Evolutionary conservation across 495 filamentous ascomycete genomes (phyloP).

Genomic region (Daldinia caldariorum): DNA sequence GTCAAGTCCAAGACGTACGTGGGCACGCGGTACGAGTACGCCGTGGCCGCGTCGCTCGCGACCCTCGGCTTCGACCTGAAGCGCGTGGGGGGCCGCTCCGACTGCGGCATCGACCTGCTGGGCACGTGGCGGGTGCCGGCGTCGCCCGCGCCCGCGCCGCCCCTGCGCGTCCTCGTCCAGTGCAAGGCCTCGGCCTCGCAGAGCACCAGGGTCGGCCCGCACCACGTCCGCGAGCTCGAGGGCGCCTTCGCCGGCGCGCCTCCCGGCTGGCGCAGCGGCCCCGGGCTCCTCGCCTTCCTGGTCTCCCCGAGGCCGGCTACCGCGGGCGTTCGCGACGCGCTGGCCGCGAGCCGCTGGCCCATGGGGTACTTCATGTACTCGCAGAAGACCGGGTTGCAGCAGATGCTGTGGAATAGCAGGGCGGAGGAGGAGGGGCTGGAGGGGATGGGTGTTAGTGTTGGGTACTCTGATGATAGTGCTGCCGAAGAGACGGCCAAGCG

Average conservation of each 20-base stretch:
- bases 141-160: slow-evolving; percentile 30
- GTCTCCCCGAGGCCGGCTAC: slow-evolving; percentile 61
- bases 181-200: slow-evolving; percentile 70
- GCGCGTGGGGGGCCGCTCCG: slow-evolving; percentile 77
- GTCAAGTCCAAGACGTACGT: slow-evolving; percentile 63
- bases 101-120: slow-evolving; percentile 85
- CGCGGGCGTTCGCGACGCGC: slow-evolving; percentile 68
- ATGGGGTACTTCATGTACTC: slow-evolving; percentile 67
- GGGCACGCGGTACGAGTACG: slow-evolving; percentile 79
- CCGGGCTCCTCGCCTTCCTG: slow-evolving; percentile 70
- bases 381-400: slow-evolving; percentile 55
- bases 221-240: slow-evolving; percentile 83
- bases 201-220: slow-evolving; percentile 66
- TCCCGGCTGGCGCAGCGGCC: slow-evolving; percentile 68
- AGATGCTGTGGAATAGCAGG: slow-evolving; percentile 75
- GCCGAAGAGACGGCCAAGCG: slow-evolving; percentile 36
- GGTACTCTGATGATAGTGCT: slow-evolving; percentile 52
- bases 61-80: slow-evolving; percentile 71
- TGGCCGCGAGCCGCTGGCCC: slow-evolving; percentile 72
- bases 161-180: slow-evolving; percentile 75
- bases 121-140: slow-evolving; percentile 79
- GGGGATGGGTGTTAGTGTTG: slow-evolving; percentile 67
- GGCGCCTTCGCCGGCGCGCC: slow-evolving; percentile 79
- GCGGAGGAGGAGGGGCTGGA: slow-evolving; percentile 72
- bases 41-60: slow-evolving; percentile 68